Base-by-base conservation (phyloP, 2,329 filamentous ascomycete genomes). In the Purpureocillium lavendulum region DNA sequence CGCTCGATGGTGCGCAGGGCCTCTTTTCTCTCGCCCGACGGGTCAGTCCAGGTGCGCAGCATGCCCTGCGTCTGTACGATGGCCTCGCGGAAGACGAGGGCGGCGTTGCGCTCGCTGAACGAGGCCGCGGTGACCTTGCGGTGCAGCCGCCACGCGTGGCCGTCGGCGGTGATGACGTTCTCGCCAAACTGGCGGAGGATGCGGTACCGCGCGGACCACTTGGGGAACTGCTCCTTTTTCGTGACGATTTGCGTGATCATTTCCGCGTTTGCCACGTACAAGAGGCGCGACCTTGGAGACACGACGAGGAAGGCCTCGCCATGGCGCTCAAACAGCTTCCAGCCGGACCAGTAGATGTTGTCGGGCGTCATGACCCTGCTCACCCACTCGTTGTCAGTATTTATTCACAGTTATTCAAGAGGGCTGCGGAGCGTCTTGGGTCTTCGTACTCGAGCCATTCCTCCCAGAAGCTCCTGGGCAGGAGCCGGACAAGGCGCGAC, bases 101-200 rank as follows among this genome's bases (percentile, higher is more conserved):
- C 67, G 41, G 85, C 81, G 57, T 87, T 89, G 61, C 73, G 79
- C 63, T 90, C 85, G 41, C 82, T 86, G 59, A 90, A 89, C 4
- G 77, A 77, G 1, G 83, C 77, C 21, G 80, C 75, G 1, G 79
- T 82, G 33, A 80, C 72, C 60, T 84, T 87, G 45, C 84, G 75
- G 56, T 90, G 84, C 59, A 75, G 70, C 26, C 79, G 78, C 85
- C 84, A 90, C 21, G 73, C 60, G 1, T 66, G 55, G 1, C 84
- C 84, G 57, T 89, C 84, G 2, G 80, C 78, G 0, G 77, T 77
- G 16, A 89, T 61, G 2, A 89, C 71, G 54, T 86, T 90, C 40
- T 77, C 70, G 29, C 85, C 84, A 54, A 82, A 89, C 40, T 57
- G 51, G 12, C 52, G 46, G 38, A 67, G 45, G 33, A 62, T 56